Percentiles rank a stretch among this genome's conserved stretches.
phyloP scores from a whole-genome alignment of 257 asterid species.

The Coffea canephora region DNA sequence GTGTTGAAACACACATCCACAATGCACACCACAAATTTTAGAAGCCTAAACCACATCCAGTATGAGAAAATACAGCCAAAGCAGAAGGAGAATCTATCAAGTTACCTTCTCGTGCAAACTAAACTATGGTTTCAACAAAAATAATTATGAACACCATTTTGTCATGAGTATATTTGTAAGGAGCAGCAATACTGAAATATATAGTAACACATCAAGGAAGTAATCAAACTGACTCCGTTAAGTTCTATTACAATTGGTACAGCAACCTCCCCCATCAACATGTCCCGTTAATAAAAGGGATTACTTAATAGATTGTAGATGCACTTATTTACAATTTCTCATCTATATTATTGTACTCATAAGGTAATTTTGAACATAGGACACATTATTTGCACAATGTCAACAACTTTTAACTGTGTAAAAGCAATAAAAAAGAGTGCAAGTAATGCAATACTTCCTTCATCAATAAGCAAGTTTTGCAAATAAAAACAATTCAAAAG shows the following conservation, averaged over 20 bases:
- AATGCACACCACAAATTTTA: neutral
- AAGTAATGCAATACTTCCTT: too few relatives aligned
- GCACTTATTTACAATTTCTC: neutral
- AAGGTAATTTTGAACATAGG: too few relatives aligned
- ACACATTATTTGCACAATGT: too few relatives aligned
- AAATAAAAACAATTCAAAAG: too few relatives aligned
- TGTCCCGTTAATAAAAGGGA: neutral
- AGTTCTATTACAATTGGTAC: too few relatives aligned
- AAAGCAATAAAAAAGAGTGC: too few relatives aligned
- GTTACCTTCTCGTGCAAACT: neutral
- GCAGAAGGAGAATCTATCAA: neutral
- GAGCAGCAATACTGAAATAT: neutral
- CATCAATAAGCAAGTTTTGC: too few relatives aligned
- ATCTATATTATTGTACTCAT: neutral
- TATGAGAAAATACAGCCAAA: neutral
- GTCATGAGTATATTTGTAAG: neutral
- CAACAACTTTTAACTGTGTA: too few relatives aligned
- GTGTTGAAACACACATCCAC: neutral
- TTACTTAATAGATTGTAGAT: neutral
- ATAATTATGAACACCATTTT: neutral
- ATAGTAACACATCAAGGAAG: neutral
- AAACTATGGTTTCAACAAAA: neutral
- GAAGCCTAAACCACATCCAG: neutral
- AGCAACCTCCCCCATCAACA: neutral
- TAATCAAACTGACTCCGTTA: too few relatives aligned